Base-by-base conservation (phyloP, 1,139 yeast species). In the Geotrichum australiense region DNA sequence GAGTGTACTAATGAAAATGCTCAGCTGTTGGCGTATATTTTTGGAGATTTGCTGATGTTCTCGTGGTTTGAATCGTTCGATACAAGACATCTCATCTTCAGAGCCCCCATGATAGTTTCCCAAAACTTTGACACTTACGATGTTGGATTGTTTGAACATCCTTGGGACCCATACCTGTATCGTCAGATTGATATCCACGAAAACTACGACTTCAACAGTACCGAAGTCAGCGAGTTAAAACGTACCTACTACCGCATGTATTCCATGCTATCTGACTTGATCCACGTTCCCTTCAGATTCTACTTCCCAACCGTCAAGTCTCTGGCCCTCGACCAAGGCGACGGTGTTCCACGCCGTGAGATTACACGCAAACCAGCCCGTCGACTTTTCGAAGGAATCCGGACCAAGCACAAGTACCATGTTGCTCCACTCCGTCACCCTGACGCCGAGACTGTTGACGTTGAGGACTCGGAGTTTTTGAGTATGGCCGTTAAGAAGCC, bases 1-100 rank as follows among this genome's bases (percentile, higher is more conserved):
- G 45, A 37, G 11, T 54, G 57, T 36, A 47, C 43, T 2, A 45
- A 47, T 23, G 43, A 33, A 25, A 49, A 51, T 33, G 53, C 58
- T 7, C 21, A 41, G 4, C 56, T 58, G 1, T 21, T 54, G 5
- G 36, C 40, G 8, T 56, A 57, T 5, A 33, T 55, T 15, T 41
- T 48, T 21, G 50, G 53, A n/a, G 57, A 54, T 30, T 50, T 48
- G 5, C 33, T 37, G 12, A 29, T 42, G 2, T 35, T 44, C n/a
- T 32, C 46, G 25, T 53, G 53, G 51, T 30, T 39, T 6, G 50
- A 52, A 29, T 16, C 37, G 15, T 45, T 46, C 4, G 50, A 47
- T 25, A n/a, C 31, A n/a, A 21, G 50, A 14, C 50, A 46, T 22
- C 32, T 29, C 15, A 27, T 41, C 10, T 22, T 18, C 20, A 32